These are phyloP conservation scores for Licmophora abbreviata DNA, from an alignment of 108 stramenopile species.

Conservation along the genomic window DNA sequence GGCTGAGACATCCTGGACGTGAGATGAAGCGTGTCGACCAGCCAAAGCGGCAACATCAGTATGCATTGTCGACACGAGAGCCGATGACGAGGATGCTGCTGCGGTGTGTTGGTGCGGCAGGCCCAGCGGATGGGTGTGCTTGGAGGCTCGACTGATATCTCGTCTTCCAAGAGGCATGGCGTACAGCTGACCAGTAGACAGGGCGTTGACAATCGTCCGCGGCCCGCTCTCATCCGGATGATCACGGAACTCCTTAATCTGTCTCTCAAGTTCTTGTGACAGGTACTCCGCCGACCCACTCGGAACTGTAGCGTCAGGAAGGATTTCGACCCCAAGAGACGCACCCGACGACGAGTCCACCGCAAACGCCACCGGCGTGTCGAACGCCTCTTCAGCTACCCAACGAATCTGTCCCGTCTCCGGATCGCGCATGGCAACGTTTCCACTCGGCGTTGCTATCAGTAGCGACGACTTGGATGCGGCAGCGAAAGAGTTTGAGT, in stretches of 20 bases:
- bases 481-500: not conserved
- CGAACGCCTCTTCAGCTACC: slow-evolving; percentile 59
- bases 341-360: slow-evolving; percentile 50
- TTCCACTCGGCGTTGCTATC: slow-evolving; percentile 68
- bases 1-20: slow-evolving; percentile 2
- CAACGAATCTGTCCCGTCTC: slow-evolving; percentile 35
- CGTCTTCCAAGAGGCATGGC: slow-evolving; percentile 58
- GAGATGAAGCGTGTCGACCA: not conserved
- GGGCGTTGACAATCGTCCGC: slow-evolving; percentile 53
- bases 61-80: no score
- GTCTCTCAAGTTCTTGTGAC: slow-evolving; percentile 34
- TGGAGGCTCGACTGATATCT: slow-evolving; percentile 5
- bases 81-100: slow-evolving; percentile 6
- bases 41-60: slow-evolving; percentile 6
- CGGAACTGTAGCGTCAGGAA: slow-evolving; percentile 58
- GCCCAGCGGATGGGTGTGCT: slow-evolving; percentile 15
- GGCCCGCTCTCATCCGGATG: not conserved
- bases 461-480: slow-evolving; percentile 19
- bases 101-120: slow-evolving; percentile 20
- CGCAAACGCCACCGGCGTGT: slow-evolving; percentile 65
- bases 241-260: slow-evolving; percentile 12
- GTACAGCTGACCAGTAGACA: slow-evolving; percentile 66
- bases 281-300: slow-evolving; percentile 32
- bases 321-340: slow-evolving; percentile 50
- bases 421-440: slow-evolving; percentile 47